Evolutionary conservation across 305 asterid genomes (phyloP).

Genomic region (Rubia tinctorum): DNA sequence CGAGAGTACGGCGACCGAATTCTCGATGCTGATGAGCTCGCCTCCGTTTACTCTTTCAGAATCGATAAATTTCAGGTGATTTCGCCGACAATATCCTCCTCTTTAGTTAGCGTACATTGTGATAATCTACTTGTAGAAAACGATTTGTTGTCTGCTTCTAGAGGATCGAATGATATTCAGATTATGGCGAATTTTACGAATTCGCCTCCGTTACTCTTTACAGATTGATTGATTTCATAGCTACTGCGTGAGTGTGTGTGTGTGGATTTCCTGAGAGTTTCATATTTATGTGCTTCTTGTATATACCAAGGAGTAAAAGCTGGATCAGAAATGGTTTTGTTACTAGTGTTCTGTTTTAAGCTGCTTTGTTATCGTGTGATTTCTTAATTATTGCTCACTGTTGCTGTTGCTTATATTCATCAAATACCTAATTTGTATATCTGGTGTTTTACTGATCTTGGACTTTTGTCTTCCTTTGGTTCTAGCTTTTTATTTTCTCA

Average conservation of each 20-base stretch:
- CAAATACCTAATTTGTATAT: background rate
- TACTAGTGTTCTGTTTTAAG: background rate
- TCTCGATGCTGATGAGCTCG: conserved; percentile 77
- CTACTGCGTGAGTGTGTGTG: background rate
- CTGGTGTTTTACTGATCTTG: background rate
- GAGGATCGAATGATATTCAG: background rate
- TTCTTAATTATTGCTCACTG: no score
- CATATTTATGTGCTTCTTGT: background rate
- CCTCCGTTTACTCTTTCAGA: conserved; percentile 80
- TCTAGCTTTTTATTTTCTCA: background rate
- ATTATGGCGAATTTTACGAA: background rate
- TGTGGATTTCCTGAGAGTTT: background rate
- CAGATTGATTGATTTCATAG: background rate
- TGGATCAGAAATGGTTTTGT: background rate
- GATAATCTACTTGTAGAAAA: background rate
- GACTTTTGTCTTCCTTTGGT: background rate
- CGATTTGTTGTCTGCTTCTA: background rate
- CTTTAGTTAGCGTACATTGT: background rate
- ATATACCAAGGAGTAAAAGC: background rate
- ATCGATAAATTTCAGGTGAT: conserved; percentile 96
- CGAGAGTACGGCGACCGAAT: conserved; percentile 88
- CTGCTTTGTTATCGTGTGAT: background rate
- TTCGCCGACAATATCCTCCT: background rate
- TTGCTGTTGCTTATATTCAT: background rate
- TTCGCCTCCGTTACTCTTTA: no score